phyloP scores from a whole-genome alignment of 305 asterid species.

The Lippia alba region DNA sequence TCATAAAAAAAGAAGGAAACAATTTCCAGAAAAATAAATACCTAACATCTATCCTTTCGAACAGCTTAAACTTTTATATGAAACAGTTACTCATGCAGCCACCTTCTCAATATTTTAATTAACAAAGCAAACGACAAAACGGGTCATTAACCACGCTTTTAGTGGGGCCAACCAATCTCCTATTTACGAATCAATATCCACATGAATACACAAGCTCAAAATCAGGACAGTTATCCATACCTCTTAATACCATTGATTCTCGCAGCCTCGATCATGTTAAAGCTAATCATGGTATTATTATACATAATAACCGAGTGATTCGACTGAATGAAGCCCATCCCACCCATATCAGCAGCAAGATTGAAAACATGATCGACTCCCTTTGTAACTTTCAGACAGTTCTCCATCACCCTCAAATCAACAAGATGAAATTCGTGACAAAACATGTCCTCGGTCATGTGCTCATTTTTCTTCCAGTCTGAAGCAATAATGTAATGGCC shows the following conservation, averaged over 20 bases:
- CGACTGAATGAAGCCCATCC: conserved; percentile 85
- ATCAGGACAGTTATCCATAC: conserved; percentile 34
- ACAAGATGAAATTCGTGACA: conserved; percentile 78
- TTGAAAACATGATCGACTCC: conserved; percentile 73
- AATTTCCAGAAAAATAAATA: too few species aligned
- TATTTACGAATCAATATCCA: not conserved
- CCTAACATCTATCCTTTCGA: too few species aligned
- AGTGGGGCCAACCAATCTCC: not conserved
- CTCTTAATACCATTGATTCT: conserved; percentile 69
- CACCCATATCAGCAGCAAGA: conserved; percentile 86
- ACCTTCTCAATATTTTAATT: not conserved
- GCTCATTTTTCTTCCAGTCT: conserved; percentile 82
- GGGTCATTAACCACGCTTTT: not conserved
- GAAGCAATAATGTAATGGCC: conserved; percentile 79
- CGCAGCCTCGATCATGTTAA: conserved; percentile 80
- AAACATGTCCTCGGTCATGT: conserved; percentile 82
- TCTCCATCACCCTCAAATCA: conserved; percentile 80
- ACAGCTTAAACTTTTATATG: too few species aligned
- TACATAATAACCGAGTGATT: conserved; percentile 80
- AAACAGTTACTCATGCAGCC: too few species aligned
- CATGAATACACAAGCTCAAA: not conserved
- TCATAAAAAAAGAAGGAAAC: too few species aligned
- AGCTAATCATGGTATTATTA: conserved; percentile 78
- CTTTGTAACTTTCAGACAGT: conserved; percentile 65
- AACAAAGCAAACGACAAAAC: not conserved